Base-by-base conservation (phyloP, 2,329 filamentous ascomycete genomes). In the Talaromyces sp. region DNA sequence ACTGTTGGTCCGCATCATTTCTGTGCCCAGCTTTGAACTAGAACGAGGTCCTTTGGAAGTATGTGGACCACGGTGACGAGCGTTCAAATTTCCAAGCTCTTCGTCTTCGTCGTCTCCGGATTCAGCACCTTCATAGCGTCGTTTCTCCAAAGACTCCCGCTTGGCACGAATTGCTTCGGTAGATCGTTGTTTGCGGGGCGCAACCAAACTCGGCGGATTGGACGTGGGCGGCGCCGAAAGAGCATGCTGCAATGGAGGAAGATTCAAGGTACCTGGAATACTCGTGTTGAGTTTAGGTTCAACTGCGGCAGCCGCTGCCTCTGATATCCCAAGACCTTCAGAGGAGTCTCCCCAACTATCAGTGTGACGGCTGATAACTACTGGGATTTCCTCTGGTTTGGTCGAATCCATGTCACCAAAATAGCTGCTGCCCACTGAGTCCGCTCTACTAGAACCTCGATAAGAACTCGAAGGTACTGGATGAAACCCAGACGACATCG, bases 1-100 rank as follows among this genome's bases (percentile, higher is more conserved):
- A 73, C 92, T 97, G 76, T 97, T 96, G 22, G 94, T 96, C 57
- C 94, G 88, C 92, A 97, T 94, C 94, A 98, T 97, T 77, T 98
- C 94, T 59, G 93, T 95, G 1, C 93, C 93, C 1, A 98, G 85
- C 77, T 97, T 97, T 0, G 93, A 97, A 62, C 90, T 91, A 13
- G 90, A 89, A 27, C 91, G 84, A 43, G 83, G 82, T 17, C 79
- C 81, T 43, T 85, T 82, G 47, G 81, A 67, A 47, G 81, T 67
- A 71, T 84, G 69, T 59, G 80, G 81, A 76, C 77, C 90, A 78
- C 79, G 82, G 67, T 77, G 79, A 67, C 80, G 82, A 66, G 78
- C 77, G 71, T 80, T 81, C 17, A 80, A 73, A 70, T 84, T 83
- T 33, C 61, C 93, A 5, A 96, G 84, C 73, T 97, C 94, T 66